phyloP scores from a whole-genome alignment of 345 rosid species.

The Salix suchowensis region DNA sequence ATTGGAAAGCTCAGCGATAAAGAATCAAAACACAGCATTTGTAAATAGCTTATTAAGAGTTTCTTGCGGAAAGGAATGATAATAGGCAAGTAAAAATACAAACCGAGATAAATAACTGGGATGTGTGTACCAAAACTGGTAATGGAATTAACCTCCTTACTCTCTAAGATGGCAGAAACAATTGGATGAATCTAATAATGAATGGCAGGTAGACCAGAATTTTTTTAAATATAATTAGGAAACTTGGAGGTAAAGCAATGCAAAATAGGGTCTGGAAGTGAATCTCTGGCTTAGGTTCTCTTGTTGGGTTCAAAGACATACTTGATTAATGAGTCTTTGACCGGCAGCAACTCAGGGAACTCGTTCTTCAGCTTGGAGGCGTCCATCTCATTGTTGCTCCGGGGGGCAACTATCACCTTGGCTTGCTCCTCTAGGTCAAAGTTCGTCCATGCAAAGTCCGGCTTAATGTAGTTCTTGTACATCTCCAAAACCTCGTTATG shows the following conservation, averaged over 20 bases:
- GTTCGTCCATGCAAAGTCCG: constrained; percentile 54
- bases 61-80: neutral
- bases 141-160: neutral
- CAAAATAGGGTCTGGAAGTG: neutral
- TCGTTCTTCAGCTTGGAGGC: constrained; percentile 64
- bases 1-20: neutral
- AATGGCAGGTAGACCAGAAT: neutral
- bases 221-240: neutral
- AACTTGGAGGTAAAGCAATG: neutral
- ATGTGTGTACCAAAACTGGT: neutral
- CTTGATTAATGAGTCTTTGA: constrained; percentile 64
- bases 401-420: constrained; percentile 64
- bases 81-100: neutral
- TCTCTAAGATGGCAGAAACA: neutral
- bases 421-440: constrained; percentile 68
- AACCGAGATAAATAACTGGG: neutral
- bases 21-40: neutral
- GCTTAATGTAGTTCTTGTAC: constrained; percentile 66
- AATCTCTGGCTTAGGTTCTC: constrained; percentile 27
- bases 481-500: constrained; percentile 73
- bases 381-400: constrained; percentile 81
- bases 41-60: neutral
- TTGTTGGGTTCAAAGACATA: constrained; percentile 73
- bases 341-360: constrained; percentile 61
- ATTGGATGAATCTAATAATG: neutral